Base-by-base conservation (phyloP, 1,139 yeast species). In the Yamadazyma atmosphaerica region DNA sequence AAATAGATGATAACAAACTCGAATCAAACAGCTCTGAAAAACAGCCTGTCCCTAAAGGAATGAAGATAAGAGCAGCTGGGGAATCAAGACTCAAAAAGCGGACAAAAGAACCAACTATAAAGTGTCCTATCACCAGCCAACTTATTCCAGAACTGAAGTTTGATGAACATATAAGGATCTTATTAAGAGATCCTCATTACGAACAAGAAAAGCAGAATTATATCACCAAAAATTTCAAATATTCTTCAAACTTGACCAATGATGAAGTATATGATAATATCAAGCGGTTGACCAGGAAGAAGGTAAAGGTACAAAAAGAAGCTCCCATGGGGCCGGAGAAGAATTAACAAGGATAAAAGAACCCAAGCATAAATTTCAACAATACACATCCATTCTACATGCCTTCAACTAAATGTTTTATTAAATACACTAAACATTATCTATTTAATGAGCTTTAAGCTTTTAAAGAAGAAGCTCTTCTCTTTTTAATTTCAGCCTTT, bases 381-480 rank as follows among this genome's bases (percentile, higher is more conserved):
- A n/a, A n/a, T n/a, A n/a, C n/a, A n/a, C n/a, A n/a, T n/a, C n/a
- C n/a, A 10, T 26, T 17, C 19, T 34, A 32, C 26, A n/a, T 15
- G n/a, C 15, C 32, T n/a, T 4, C 13, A 29, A 6, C n/a, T 17
- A 17, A 27, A 28, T 33, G 21, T 32, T 50, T 51, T 52, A 53
- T 51, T 55, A 53, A 50, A 51, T 54, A 51, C 56, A 52, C 52
- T 46, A 51, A 47, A 48, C 50, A 49, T 35, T 32, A 33, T 31
- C 31, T 39, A 40, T 39, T 39, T 38, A 41, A 34, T 36, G 11
- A 15, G 7, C 46, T 45, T 73, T 79, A 80, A 79, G 88, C 87
- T 80, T 85, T 86, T 74, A 90, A 83, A 63, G 98, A 90, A 67
- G 97, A 92, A 73, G 98, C 97, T 86, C 98, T 90, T 87, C 96